Evolutionary conservation across 2,329 filamentous ascomycete genomes (phyloP), one percentile per base, ranked within the genome.

Genomic region (Proliferodiscus dingleyae): DNA sequence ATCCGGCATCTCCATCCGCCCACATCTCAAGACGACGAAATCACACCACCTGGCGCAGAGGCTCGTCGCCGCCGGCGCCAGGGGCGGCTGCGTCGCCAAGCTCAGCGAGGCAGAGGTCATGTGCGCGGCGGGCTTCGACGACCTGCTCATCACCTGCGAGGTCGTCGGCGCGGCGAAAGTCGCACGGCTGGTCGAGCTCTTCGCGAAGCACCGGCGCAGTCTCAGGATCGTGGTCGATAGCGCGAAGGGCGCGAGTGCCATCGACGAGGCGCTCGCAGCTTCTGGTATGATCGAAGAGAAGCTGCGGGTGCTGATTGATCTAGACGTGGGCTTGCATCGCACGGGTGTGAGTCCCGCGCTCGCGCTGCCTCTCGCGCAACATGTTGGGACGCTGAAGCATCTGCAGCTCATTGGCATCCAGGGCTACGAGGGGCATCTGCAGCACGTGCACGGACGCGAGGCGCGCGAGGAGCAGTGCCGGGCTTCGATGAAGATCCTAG

Each of bases 21-120:
- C 73, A 0, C 73, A 77, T 44, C 65, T 73, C n/a, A 77, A 77
- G 53, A 77, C 73, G 4, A 75, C 71, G 41, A 77, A 77, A 55
- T 71, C 69, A 32, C 68, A 66, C 18, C 58, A 66, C 15, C 61
- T 77, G 1, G 73, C 73, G 3, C 51, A 57, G 10, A 70, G 65
- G 37, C 66, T 77, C 40, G 65, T 61, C 32, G 61, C 61, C 1
- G 72, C 71, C 0, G 73, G 73, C 19, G 71, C 71, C 41, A 74
- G 66, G 54, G 73, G 73, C 18, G 71, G 70, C 32, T 76, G 73
- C 45, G 73, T 76, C 2, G 72, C 73, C 5, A 77, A 76, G 49
- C 65, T 77, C 6, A 71, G 67, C 52, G 73, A 71, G 50, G 69
- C 69, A 2, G 69, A 71, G 50, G 68, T 58, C 28, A 65, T 71